Conservation (phyloP, 1,139 yeast species). For the Sugiyamaella grinbergsii region DNA sequence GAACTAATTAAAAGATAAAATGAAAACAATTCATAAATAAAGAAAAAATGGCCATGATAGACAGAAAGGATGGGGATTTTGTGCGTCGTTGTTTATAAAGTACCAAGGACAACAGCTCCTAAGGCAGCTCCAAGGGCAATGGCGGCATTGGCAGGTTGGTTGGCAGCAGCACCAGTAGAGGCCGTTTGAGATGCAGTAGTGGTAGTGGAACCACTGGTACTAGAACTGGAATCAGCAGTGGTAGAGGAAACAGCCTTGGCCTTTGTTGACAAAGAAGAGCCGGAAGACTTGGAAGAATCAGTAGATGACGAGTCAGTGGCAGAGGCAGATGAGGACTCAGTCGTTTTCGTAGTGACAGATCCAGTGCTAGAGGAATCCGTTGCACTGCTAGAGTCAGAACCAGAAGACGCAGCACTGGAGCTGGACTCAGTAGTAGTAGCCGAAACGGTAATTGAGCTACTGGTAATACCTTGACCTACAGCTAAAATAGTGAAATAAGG, state of each 20-base stretch:
- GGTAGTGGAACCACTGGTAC: conserved; percentile 25
- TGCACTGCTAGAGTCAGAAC: conserved; percentile 17
- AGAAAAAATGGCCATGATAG: background rate
- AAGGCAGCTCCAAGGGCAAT: conserved; percentile 30
- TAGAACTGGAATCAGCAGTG: conserved; percentile 26
- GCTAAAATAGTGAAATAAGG: conserved; percentile 40
- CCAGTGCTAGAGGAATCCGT: conserved; percentile 32
- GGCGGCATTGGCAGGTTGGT: conserved; percentile 27
- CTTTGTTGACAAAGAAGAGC: conserved; percentile 28
- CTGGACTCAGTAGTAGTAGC: conserved; percentile 26
- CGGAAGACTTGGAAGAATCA: conserved; percentile 24
- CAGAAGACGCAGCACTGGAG: conserved; percentile 22
- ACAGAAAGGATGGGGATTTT: background rate
- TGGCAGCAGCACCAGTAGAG: conserved; percentile 23
- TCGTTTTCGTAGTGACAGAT: conserved; percentile 25
- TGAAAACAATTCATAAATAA: background rate
- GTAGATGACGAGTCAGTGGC: conserved; percentile 28
- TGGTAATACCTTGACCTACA: conserved; percentile 33
- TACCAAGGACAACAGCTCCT: conserved; percentile 22
- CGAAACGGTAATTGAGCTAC: conserved; percentile 27
- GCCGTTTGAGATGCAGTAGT: conserved; percentile 22
- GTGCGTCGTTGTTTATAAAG: conserved; percentile 3
- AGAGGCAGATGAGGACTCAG: conserved; percentile 26
- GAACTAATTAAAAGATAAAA: background rate
- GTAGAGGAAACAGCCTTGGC: conserved; percentile 30